Evolutionary conservation across 2,329 filamentous ascomycete species (phyloP).

Genomic region (Fusarium bulbicola): DNA sequence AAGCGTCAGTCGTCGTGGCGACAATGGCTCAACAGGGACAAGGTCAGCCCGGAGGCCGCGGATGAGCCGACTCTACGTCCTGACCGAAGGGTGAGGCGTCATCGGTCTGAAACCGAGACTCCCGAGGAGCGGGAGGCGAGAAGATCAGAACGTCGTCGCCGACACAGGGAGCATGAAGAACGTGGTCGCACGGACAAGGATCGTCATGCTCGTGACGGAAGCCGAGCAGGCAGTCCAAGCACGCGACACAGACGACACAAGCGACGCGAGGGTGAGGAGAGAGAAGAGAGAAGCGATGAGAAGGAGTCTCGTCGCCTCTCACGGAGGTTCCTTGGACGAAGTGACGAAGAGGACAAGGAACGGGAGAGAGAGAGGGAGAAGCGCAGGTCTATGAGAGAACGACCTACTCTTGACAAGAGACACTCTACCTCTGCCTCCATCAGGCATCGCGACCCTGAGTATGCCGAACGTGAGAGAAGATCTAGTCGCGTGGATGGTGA

Average conservation of each 20-base stretch:
- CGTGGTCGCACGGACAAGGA: conserved; percentile 8
- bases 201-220: conserved; percentile 13
- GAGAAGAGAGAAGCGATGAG: background rate
- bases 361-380: background rate
- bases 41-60: conserved; percentile 8
- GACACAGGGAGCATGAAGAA: conserved; percentile 16
- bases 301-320: conserved; percentile 21
- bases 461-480: background rate
- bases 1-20: conserved; percentile 26
- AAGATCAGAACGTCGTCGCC: conserved; percentile 18
- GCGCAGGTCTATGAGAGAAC: conserved; percentile 8
- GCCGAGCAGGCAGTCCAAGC: conserved; percentile 8
- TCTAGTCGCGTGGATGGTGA: background rate
- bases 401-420: conserved; percentile 13
- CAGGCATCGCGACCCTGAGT: conserved; percentile 1
- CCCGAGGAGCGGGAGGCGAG: conserved; percentile 15
- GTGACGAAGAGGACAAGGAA: conserved; percentile 7
- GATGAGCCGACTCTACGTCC: conserved; percentile 7
- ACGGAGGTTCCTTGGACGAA: background rate
- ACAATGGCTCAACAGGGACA: conserved; percentile 19
- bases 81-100: conserved; percentile 7
- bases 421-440: conserved; percentile 16
- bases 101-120: conserved; percentile 9
- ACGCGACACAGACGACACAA: conserved; percentile 11
- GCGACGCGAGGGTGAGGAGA: conserved; percentile 15